Evolutionary conservation across 2,329 filamentous ascomycete species (phyloP).

Genomic region (Kalaharituber pfeilii): DNA sequence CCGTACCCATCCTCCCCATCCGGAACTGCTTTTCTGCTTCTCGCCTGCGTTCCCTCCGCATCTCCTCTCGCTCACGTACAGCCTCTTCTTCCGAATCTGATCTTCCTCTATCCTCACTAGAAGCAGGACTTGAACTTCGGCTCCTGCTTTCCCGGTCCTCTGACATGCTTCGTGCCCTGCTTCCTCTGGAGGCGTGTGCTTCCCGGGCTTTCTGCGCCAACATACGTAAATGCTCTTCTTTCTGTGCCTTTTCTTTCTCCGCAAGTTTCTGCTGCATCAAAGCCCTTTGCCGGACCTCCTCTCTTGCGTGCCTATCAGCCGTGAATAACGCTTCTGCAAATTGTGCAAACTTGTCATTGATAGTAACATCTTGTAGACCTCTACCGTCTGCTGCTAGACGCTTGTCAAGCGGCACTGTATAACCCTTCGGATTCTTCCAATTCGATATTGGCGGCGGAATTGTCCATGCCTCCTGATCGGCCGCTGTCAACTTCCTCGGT

Average conservation of each 20-base stretch:
- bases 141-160: not conserved
- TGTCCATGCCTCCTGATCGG: constrained; percentile 93
- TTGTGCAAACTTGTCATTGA: constrained; percentile 97
- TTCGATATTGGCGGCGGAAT: constrained; percentile 83
- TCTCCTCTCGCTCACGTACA: constrained; percentile 56
- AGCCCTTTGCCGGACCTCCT: constrained; percentile 82
- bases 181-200: constrained; percentile 34
- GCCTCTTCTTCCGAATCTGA: constrained; percentile 45
- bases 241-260: constrained; percentile 88
- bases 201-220: constrained; percentile 84
- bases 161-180: constrained; percentile 4
- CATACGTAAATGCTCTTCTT: constrained; percentile 77
- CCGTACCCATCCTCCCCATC: constrained; percentile 88
- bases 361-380: constrained; percentile 78
- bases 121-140: constrained; percentile 18
- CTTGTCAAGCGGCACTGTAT: constrained; percentile 90
- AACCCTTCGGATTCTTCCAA: constrained; percentile 99
- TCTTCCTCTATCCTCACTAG: constrained; percentile 22
- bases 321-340: constrained; percentile 90
- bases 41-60: constrained; percentile 56
- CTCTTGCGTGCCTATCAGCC: constrained; percentile 81
- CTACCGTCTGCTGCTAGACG: constrained; percentile 83
- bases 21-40: constrained; percentile 81
- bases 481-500: constrained; percentile 82
- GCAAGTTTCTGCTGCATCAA: constrained; percentile 91